Conservation (phyloP, 306 rosid genomes). For the Carpinus viminea region DNA sequence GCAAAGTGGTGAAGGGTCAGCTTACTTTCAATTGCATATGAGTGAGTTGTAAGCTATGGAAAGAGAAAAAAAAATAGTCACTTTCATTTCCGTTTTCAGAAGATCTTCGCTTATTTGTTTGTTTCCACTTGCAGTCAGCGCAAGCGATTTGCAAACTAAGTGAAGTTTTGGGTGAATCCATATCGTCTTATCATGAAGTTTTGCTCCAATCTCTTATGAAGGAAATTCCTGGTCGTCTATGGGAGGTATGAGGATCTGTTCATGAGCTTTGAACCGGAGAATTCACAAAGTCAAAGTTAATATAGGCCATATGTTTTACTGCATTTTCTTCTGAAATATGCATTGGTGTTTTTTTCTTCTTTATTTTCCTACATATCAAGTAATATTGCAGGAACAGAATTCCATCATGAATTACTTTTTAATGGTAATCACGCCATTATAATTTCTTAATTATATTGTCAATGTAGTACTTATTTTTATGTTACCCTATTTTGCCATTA, state of each 20-base stretch:
- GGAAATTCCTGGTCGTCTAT: slow-evolving; percentile 88
- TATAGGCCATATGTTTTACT: neutral
- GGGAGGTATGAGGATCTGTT: slow-evolving; percentile 70
- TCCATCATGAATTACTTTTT: neutral
- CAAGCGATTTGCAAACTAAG: slow-evolving; percentile 81
- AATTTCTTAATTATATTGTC: neutral
- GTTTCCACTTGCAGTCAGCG: slow-evolving; percentile 67
- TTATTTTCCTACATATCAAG: neutral
- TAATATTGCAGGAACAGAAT: neutral
- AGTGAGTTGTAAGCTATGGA: neutral
- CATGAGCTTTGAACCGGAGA: slow-evolving; percentile 6
- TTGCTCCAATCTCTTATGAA: slow-evolving; percentile 80
- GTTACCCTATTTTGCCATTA: neutral
- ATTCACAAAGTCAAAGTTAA: neutral
- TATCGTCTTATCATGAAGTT: slow-evolving; percentile 63
- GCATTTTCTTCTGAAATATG: neutral
- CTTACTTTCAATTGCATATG: neutral
- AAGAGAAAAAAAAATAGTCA: neutral
- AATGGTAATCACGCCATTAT: neutral
- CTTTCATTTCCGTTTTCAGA: neutral
- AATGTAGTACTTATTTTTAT: neutral
- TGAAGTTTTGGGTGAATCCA: slow-evolving; percentile 92
- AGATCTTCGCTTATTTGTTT: slow-evolving; percentile 28
- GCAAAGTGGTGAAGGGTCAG: neutral
- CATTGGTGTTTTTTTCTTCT: neutral